Base-by-base conservation (phyloP, 805 yeast species). In the Kodamaea neixiangensis region DNA sequence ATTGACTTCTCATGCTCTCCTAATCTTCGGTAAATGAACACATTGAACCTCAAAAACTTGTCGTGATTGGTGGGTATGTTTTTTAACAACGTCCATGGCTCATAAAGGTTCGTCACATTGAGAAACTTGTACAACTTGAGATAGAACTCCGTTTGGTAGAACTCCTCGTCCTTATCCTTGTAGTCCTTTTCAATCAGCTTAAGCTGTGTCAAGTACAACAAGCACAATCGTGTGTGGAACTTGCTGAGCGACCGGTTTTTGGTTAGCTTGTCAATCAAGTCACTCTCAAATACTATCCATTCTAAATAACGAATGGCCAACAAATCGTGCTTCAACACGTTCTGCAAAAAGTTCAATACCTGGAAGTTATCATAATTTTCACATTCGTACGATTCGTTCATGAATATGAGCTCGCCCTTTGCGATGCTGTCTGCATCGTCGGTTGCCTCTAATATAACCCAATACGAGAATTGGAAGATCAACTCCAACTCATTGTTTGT, bases 1-100 rank as follows among this genome's bases (percentile, higher is more conserved):
- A 93, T 68, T 0, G 89, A 85, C 46, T 81, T 77, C 9, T 76
- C 75, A 60, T 88, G 89, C 47, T 81, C 81, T 1, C 81, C 83
- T 40, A 87, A 60, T 52, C 81, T 77, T 43, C 77, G 77, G 48
- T 86, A 73, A 2, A 91, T 79, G 43, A 79, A 74, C 0, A 88
- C 81, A 38, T 80, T 76, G 37, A 85, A 72, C 19, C 79, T 69
- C 7, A 78, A 58, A 51, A 63, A 69, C 25, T 58, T 59, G 35
- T 66, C 68, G 29, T 67, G 64, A 21, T 65, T 61, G 2, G 67
- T 59, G 1, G 76, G 73, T 9, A 72, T 66, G 45, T 66, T 54
- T 48, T 64, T 66, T 22, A 69, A 55, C 1, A 69, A 63, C 4
- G 71, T 64, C 74, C 68, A 65, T 7, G 72, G 74, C 57, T 71